A percentile compares a stretch with the other conserved stretches of the same genome.
phyloP scores from a whole-genome alignment of 306 rosid species.

The Cercis canadensis region DNA sequence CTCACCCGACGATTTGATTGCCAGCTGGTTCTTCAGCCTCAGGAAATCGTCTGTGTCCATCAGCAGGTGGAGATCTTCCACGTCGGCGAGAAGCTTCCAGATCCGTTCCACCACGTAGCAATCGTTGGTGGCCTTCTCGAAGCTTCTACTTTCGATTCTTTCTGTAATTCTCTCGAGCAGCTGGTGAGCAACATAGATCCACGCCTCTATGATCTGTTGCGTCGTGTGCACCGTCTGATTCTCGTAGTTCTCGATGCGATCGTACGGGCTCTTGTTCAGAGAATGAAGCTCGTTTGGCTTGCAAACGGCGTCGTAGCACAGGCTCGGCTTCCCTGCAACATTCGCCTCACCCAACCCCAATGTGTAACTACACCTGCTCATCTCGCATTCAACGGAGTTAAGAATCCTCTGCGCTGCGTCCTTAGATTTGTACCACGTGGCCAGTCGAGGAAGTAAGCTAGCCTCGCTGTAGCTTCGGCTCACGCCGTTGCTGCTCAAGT shows the following conservation, averaged over 20 bases:
- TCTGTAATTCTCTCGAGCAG: slow-evolving; percentile 51
- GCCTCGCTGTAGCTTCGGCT: slow-evolving; percentile 65
- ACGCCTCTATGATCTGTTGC: slow-evolving; percentile 80
- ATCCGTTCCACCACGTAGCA: slow-evolving; percentile 69
- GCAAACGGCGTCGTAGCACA: slow-evolving; percentile 83
- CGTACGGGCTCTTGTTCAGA: slow-evolving; percentile 55
- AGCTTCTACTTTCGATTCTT: slow-evolving; percentile 43
- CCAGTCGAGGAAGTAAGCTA: slow-evolving; percentile 76
- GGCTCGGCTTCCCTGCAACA: slow-evolving; percentile 61
- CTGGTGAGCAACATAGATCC: slow-evolving; percentile 55
- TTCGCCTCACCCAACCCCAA: slow-evolving; percentile 84
- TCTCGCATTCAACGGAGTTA: slow-evolving; percentile 64
- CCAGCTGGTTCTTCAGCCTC: slow-evolving; percentile 61
- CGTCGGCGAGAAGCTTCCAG: slow-evolving; percentile 76
- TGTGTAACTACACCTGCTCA: slow-evolving; percentile 76
- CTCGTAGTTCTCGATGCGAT: slow-evolving; percentile 59
- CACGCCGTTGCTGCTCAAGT: slow-evolving; percentile 38
- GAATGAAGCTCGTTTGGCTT: slow-evolving; percentile 66
- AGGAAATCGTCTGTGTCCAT: slow-evolving; percentile 92
- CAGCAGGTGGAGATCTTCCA: slow-evolving; percentile 71
- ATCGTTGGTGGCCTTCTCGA: slow-evolving; percentile 67
- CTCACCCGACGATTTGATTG: slow-evolving; percentile 47
- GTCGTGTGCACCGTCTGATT: slow-evolving; percentile 74
- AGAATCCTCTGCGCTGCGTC: slow-evolving; percentile 60
- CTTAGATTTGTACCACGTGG: slow-evolving; percentile 74